These are phyloP conservation scores for Coemansia sp. DNA, from an alignment of 192 early-diverging fungal genomes.

Conservation along the genomic window DNA sequence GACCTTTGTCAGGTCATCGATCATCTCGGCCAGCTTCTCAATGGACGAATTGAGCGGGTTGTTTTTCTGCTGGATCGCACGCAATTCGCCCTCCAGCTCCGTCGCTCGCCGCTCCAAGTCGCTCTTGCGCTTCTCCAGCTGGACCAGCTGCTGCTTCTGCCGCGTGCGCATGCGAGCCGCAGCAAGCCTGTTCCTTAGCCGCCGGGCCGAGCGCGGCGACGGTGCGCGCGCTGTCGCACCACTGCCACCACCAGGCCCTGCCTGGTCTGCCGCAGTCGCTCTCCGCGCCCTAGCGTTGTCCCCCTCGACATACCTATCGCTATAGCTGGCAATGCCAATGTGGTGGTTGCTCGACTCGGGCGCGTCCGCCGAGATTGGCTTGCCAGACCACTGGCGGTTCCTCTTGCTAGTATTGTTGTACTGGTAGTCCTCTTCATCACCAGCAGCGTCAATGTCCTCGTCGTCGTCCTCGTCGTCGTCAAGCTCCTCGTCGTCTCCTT, in stretches of 20 bases:
- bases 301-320: background rate
- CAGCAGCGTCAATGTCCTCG: background rate
- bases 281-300: background rate
- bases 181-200: conserved; percentile 39
- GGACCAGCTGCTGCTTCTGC: conserved; percentile 48
- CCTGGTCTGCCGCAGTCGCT: background rate
- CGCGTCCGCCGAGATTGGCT: background rate
- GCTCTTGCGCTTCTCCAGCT: conserved; percentile 43
- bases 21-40: conserved; percentile 34
- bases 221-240: background rate
- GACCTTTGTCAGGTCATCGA: conserved; percentile 42
- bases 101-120: conserved; percentile 31
- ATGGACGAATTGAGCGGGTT: conserved; percentile 34
- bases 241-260: background rate
- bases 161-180: conserved; percentile 50
- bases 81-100: conserved; percentile 33
- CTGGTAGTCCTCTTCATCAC: background rate
- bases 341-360: background rate
- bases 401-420: background rate
- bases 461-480: background rate
- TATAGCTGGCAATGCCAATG: background rate
- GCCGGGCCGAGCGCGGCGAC: conserved; percentile 40
- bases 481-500: background rate
- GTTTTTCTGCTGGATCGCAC: conserved; percentile 30
- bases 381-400: background rate